phyloP scores from a whole-genome alignment of 495 filamentous ascomycete species.

The Parmelia sp. region DNA sequence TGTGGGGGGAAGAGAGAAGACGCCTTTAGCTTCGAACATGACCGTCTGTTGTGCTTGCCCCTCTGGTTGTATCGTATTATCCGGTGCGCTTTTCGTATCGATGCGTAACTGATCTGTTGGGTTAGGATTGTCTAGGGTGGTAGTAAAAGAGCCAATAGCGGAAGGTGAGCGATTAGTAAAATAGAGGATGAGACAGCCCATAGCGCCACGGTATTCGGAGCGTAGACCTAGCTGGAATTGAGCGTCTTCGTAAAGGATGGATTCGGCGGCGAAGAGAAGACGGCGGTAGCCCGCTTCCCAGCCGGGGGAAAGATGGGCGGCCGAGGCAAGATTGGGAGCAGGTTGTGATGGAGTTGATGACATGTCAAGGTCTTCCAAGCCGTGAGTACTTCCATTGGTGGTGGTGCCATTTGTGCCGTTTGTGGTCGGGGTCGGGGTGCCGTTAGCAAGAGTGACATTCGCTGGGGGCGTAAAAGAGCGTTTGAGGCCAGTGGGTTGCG shows the following conservation, averaged over 20 bases:
- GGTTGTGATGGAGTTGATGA: conserved; percentile 49
- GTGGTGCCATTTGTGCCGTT: conserved; percentile 30
- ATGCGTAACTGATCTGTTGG: conserved; percentile 64
- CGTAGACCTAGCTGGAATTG: conserved; percentile 91
- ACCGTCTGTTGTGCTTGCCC: conserved; percentile 87
- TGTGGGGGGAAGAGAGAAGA: conserved; percentile 80
- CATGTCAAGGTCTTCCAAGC: conserved; percentile 79
- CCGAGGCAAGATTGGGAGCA: conserved; percentile 82
- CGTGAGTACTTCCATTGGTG: conserved; percentile 35
- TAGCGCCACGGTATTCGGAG: conserved; percentile 86
- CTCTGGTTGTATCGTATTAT: conserved; percentile 67
- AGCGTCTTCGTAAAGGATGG: conserved; percentile 87
- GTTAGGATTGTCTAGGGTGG: conserved; percentile 76
- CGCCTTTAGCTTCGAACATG: conserved; percentile 78
- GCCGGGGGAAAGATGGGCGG: conserved; percentile 85
- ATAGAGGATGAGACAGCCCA: conserved; percentile 92
- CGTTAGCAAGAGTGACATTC: conserved; percentile 46
- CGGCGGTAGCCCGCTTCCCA: conserved; percentile 91
- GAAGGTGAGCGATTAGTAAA: conserved; percentile 88
- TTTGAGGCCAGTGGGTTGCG: conserved; percentile 75
- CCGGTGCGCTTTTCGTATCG: conserved; percentile 81
- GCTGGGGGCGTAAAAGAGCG: conserved; percentile 65
- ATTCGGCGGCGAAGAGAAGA: conserved; percentile 71
- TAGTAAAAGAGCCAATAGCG: conserved; percentile 81
- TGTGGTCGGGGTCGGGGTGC: conserved; percentile 36